phyloP scores from a whole-genome alignment of 306 rosid species.

The Sesbania bispinosa region DNA sequence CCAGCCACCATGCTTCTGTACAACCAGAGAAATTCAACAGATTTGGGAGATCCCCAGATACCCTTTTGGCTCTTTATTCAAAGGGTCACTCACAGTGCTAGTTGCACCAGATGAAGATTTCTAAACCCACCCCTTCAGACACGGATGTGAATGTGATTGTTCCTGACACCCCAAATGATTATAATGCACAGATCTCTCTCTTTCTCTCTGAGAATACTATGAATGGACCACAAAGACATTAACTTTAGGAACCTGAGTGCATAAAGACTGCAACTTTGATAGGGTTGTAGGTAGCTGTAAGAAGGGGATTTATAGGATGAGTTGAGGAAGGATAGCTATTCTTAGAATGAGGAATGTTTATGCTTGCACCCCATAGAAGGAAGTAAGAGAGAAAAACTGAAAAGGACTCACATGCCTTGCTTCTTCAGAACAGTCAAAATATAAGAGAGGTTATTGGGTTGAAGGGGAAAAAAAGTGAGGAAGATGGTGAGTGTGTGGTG shows the following conservation, averaged over 20 bases:
- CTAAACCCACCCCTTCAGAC: conserved; percentile 4
- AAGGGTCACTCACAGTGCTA: neutral
- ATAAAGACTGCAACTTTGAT: conserved; percentile 9
- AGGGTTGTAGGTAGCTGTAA: neutral
- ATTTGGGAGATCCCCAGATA: conserved; percentile 25
- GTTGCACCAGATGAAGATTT: conserved; percentile 27
- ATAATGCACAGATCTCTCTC: conserved; percentile 45
- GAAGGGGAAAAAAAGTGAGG: conserved; percentile 11
- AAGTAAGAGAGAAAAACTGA: conserved; percentile 6
- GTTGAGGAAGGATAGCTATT: neutral
- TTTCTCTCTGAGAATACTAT: neutral
- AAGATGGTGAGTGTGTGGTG: conserved; percentile 37
- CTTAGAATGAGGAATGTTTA: conserved; percentile 22
- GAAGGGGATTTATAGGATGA: conserved; percentile 21
- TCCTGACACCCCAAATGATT: conserved; percentile 22
- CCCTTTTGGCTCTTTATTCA: conserved; percentile 40
- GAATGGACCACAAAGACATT: neutral
- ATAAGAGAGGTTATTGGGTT: neutral
- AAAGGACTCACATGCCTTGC: conserved; percentile 1
- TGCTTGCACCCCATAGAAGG: neutral
- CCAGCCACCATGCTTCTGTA: conserved; percentile 53
- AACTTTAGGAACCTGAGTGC: conserved; percentile 21
- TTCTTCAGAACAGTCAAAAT: conserved; percentile 20
- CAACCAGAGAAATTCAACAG: conserved; percentile 33
- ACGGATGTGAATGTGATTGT: conserved; percentile 33